Base-by-base conservation (phyloP, 192 early-diverging fungal species). In the Linderina pennispora region DNA sequence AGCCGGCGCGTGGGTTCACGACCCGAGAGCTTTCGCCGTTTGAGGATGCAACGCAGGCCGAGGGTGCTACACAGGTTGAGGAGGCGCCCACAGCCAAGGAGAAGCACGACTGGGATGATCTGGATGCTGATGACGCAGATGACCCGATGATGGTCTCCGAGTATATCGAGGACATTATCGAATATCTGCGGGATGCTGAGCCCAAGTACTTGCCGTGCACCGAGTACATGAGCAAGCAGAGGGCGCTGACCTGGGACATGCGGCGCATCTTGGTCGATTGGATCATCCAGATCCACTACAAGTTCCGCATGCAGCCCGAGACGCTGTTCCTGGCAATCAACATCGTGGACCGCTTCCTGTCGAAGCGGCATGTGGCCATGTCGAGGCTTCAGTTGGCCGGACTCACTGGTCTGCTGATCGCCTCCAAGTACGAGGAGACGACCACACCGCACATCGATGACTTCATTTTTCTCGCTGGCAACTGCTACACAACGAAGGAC, bases 371-470 rank as follows among this genome's bases (percentile, higher is more conserved):
- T n/a, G 89, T 94, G 15, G 82, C 88, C 0, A 46, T 91, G n/a
- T 53, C 71, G 10, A 97, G 94, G 56, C 79, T 99, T 8, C 97
- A 99, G 65, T 71, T 99, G 18, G 92, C 97, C 20, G 97, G 97
- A 3, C 73, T 93, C 25, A 88, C 94, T 0, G 76, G 89, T 1
- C 56, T 99, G 51, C 90, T 97, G 47, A 74, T 97, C 40, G 92
- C 97, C 0, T 70, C 86, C 44, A 99, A 99, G 65, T 97, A 94
- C 63, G 94, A 97, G 74, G 97, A 99, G 68, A 81, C 89, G 34
- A 65, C 80, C 16, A 77, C 85, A 2, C 96, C 96, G 17, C 80
- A 83, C 13, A 66, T 97, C 17, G 56, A 82, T 31, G 83, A 94
- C 59, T 94, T 93, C 63, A 75, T 86, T 8, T 94, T 79, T 59